These are phyloP conservation scores for Rhododendron vialii DNA, from an alignment of 148 eudicot genomes.

Conservation along the genomic window DNA sequence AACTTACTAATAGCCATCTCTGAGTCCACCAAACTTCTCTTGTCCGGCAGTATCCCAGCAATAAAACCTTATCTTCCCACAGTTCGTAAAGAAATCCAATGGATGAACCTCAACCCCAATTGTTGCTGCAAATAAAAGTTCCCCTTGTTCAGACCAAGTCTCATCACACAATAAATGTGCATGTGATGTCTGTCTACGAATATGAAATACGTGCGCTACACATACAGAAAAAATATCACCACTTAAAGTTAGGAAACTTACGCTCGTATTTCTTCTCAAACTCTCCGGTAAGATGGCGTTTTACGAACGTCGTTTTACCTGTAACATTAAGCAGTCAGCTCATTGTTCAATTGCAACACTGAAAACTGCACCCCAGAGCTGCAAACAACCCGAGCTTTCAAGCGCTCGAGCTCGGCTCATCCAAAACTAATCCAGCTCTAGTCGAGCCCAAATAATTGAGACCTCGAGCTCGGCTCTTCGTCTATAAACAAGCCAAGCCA, in stretches of 20 bases:
- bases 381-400: too few relatives aligned
- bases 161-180: not conserved
- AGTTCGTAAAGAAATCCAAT: constrained; percentile 11
- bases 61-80: constrained; percentile 16
- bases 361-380: not conserved
- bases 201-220: not conserved
- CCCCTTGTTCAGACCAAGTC: not conserved
- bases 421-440: not conserved
- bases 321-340: not conserved
- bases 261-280: constrained; percentile 19
- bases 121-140: constrained; percentile 8
- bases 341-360: not conserved
- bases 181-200: not conserved
- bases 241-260: not conserved
- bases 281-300: constrained; percentile 22
- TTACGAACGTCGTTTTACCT: constrained; percentile 18
- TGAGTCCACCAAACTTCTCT: constrained; percentile 21
- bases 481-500: not conserved
- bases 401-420: not conserved
- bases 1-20: constrained; percentile 19
- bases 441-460: not conserved
- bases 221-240: not conserved
- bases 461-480: too few relatives aligned
- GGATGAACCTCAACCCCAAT: constrained; percentile 24
- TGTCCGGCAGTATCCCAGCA: constrained; percentile 25